phyloP scores from a whole-genome alignment of 192 early-diverging fungal species.

The Borealophlyctis nickersoniae region DNA sequence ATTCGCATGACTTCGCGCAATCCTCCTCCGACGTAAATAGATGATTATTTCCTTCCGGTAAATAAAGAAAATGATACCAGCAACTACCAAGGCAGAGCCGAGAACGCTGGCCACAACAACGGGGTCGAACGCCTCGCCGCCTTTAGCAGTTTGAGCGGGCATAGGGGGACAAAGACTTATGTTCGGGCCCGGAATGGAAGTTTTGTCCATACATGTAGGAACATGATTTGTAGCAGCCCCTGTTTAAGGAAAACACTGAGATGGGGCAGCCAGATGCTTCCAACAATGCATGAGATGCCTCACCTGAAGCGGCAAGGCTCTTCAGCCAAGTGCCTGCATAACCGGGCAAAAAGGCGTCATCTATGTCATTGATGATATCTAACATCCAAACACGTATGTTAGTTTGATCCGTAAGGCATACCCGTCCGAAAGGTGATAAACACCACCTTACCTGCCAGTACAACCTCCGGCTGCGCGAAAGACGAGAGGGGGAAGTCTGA shows the following conservation, averaged over 20 bases:
- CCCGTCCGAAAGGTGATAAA: not conserved
- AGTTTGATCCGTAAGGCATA: not conserved
- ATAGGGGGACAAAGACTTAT: not conserved
- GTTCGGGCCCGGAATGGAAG: not conserved
- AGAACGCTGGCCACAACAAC: too few relatives aligned
- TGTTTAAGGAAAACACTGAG: not conserved
- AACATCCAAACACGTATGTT: not conserved
- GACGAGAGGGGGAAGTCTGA: slow-evolving; percentile 2
- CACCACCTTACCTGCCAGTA: slow-evolving; percentile 10
- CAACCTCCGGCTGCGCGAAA: slow-evolving; percentile 18
- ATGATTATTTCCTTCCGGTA: too few relatives aligned
- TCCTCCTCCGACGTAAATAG: too few relatives aligned
- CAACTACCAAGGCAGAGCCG: too few relatives aligned
- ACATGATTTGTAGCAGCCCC: not conserved
- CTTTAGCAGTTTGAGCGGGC: not conserved
- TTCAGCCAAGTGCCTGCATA: not conserved
- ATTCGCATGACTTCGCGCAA: too few relatives aligned
- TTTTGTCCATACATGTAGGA: not conserved
- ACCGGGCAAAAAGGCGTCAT: not conserved
- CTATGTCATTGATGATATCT: not conserved
- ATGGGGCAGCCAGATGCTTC: not conserved
- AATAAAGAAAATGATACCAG: too few relatives aligned
- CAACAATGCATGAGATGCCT: too few relatives aligned
- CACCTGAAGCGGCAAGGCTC: not conserved
- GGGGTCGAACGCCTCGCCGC: not conserved